These are phyloP conservation scores for Pseudonectria buxi DNA, from an alignment of 2,329 filamentous ascomycete genomes.

Conservation along the genomic window DNA sequence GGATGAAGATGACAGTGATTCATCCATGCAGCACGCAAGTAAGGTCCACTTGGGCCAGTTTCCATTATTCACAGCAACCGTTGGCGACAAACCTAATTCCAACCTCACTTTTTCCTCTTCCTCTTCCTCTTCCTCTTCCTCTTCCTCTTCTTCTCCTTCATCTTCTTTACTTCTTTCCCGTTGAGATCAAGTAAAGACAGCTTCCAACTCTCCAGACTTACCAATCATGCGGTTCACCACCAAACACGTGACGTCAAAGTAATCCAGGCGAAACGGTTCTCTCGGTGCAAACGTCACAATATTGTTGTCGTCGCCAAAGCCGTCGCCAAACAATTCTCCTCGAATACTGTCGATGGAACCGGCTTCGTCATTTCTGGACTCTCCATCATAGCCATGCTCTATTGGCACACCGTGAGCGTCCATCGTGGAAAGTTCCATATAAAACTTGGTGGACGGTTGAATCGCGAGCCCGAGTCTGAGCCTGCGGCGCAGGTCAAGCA, in stretches of 20 bases:
- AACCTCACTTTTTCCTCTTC: conserved; percentile 13
- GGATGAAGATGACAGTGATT: no score
- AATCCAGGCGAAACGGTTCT: conserved; percentile 29
- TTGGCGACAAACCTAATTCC: conserved; percentile 9
- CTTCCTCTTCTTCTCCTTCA: not conserved
- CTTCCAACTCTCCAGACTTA: conserved; percentile 11
- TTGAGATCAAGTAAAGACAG: not conserved
- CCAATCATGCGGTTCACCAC: conserved; percentile 33
- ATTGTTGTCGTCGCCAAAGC: conserved; percentile 15
- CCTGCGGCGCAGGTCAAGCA: no score
- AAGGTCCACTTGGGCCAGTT: conserved; percentile 14
- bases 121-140: not conserved
- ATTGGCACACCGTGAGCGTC: no score
- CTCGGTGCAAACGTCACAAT: conserved; percentile 29
- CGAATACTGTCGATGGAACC: conserved; percentile 15
- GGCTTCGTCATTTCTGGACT: conserved; percentile 1
- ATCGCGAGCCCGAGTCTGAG: no score
- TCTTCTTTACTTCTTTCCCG: not conserved
- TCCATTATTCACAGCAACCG: conserved; percentile 1
- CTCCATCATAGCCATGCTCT: no score
- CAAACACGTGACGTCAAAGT: conserved; percentile 30
- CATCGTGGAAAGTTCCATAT: no score
- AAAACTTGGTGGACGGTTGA: no score
- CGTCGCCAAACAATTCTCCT: conserved; percentile 6
- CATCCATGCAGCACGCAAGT: no score